These are phyloP conservation scores for Epichloe baconii DNA, from an alignment of 2,329 filamentous ascomycete species.

Conservation along the genomic window DNA sequence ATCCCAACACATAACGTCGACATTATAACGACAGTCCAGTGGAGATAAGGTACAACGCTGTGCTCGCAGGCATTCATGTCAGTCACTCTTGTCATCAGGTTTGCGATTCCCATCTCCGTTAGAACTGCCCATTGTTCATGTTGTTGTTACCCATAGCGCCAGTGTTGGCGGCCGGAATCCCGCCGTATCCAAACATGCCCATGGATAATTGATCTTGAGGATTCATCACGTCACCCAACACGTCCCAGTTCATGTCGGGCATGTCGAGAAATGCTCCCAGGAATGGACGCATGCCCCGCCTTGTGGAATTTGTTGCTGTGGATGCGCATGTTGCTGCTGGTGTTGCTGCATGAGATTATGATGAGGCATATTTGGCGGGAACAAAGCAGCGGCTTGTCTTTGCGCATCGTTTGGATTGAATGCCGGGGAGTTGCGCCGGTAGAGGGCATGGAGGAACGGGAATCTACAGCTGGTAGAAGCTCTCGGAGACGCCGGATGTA, in stretches of 20 bases:
- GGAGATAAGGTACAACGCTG: neutral
- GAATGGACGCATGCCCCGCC: slow-evolving; percentile 27
- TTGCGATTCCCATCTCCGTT: neutral
- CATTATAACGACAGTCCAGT: neutral
- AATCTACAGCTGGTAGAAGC: slow-evolving; percentile 27
- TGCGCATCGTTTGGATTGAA: neutral
- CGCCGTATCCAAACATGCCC: slow-evolving; percentile 20
- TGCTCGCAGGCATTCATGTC: neutral
- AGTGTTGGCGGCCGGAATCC: slow-evolving; percentile 11
- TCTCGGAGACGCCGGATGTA: slow-evolving; percentile 33
- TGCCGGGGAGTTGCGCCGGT: neutral
- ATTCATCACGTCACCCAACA: slow-evolving; percentile 24
- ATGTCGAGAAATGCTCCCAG: slow-evolving; percentile 31
- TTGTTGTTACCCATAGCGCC: slow-evolving; percentile 3
- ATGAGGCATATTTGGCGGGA: neutral
- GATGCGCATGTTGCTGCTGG: slow-evolving; percentile 1
- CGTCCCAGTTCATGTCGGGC: slow-evolving; percentile 31
- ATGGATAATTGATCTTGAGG: slow-evolving; percentile 16
- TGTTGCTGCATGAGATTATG: slow-evolving; percentile 2
- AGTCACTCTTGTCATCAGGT: neutral
- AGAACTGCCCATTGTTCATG: slow-evolving; percentile 4
- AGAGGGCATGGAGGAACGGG: slow-evolving; percentile 18
- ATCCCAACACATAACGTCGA: neutral
- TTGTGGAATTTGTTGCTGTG: slow-evolving; percentile 7
- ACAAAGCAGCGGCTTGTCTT: neutral